Conservation (phyloP, 2,329 filamentous ascomycete genomes). For the Aureobasidium musti region DNA sequence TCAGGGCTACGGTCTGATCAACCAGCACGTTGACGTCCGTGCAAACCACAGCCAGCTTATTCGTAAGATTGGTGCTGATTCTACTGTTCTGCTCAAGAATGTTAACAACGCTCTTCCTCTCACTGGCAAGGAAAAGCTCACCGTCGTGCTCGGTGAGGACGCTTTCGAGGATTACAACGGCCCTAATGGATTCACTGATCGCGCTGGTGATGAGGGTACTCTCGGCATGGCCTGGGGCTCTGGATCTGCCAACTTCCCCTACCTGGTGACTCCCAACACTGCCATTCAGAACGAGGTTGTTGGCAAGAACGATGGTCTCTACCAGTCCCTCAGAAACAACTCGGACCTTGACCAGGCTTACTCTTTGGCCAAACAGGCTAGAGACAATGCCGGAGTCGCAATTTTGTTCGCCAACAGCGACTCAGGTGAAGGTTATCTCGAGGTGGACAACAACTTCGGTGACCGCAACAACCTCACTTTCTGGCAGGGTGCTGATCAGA, state of each 20-base stretch:
- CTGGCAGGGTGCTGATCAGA: conserved; percentile 44
- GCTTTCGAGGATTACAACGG: conserved; percentile 50
- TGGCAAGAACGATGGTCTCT: conserved; percentile 32
- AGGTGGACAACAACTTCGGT: conserved; percentile 47
- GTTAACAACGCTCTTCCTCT: conserved; percentile 47
- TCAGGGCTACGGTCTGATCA: conserved; percentile 58
- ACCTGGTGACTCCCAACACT: conserved; percentile 37
- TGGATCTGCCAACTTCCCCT: conserved; percentile 45
- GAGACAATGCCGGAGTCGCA: conserved; percentile 34
- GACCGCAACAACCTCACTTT: conserved; percentile 54
- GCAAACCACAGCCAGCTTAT: conserved; percentile 70
- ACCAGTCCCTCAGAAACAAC: conserved; percentile 38
- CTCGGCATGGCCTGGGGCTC: conserved; percentile 53
- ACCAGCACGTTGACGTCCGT: conserved; percentile 79
- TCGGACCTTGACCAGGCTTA: conserved; percentile 35
- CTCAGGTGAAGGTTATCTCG: conserved; percentile 54
- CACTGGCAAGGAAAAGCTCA: conserved; percentile 49
- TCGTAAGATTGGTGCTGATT: conserved; percentile 59
- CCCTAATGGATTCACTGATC: conserved; percentile 52
- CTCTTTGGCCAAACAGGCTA: conserved; percentile 36
- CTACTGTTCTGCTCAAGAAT: conserved; percentile 55
- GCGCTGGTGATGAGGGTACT: conserved; percentile 50
- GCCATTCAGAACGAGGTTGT: conserved; percentile 38
- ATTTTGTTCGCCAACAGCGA: conserved; percentile 55
- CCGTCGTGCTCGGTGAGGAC: conserved; percentile 55